phyloP scores from a whole-genome alignment of 140 eudicot genomes.

The Ambrosia hybrid region DNA sequence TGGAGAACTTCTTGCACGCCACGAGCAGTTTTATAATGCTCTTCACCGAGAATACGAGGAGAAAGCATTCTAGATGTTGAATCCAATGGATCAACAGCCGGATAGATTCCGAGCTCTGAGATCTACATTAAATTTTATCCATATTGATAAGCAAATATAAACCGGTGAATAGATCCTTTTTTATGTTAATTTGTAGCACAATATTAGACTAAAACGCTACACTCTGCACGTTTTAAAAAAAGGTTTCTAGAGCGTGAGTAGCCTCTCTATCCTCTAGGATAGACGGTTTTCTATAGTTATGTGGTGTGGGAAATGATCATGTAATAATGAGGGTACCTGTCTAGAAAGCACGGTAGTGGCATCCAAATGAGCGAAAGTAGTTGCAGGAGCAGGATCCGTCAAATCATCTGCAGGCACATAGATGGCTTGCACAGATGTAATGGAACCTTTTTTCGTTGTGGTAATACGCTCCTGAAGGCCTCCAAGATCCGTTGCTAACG shows the following conservation, averaged over 20 bases:
- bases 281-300: no score
- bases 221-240: no score
- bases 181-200: no score
- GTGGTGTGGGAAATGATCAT: no score
- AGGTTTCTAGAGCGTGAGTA: no score
- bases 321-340: slow-evolving; percentile 33
- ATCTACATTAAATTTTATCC: slow-evolving; percentile 32
- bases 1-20: slow-evolving; percentile 62
- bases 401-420: slow-evolving; percentile 67
- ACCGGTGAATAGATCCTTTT: no score
- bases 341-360: slow-evolving; percentile 76
- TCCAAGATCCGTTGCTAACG: slow-evolving; percentile 60
- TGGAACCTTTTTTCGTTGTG: slow-evolving; percentile 61
- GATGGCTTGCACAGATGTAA: slow-evolving; percentile 64
- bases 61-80: slow-evolving; percentile 68
- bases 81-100: slow-evolving; percentile 64
- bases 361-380: slow-evolving; percentile 71
- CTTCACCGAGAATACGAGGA: slow-evolving; percentile 63
- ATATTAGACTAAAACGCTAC: no score
- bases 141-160: neutral
- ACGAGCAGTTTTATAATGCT: slow-evolving; percentile 59
- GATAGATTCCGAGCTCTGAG: slow-evolving; percentile 64
- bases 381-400: slow-evolving; percentile 69
- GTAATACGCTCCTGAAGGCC: slow-evolving; percentile 72
- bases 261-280: no score